Base-by-base conservation (phyloP, 495 filamentous ascomycete genomes). In the Chaetomidium leptoderma region DNA sequence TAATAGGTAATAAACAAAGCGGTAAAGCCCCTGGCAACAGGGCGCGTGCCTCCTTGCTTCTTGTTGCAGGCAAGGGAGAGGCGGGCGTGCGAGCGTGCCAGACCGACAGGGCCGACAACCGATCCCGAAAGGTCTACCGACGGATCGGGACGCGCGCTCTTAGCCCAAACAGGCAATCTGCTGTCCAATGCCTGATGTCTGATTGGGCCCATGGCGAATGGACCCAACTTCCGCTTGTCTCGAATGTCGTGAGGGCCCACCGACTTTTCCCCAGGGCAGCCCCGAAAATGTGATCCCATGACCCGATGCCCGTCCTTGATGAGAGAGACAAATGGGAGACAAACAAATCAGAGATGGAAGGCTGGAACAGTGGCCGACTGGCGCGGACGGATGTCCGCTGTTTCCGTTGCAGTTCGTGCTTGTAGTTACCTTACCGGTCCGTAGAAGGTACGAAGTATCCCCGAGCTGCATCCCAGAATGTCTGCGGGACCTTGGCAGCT, bases 61-160 rank as follows among this genome's bases (percentile, higher is more conserved):
- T 36, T 61, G 45, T 17, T 17, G 54, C 8, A 58, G 39, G 46
- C 42, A 51, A 30, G 39, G 36, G 47, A 55, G 39, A 27, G 27
- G 13, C 14, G 9, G n/a, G n/a, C n/a, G n/a, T n/a, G 19, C 32
- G 29, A 27, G 47, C 13, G 53, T 56, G 47, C 35, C 47, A 37
- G 26, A 53, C 21, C 26, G 26, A 16, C 43, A 37, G 49, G 50
- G 19, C 53, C 46, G 53, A 53, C 39, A 57, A 30, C 26, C 40
- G 54, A 48, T 62, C 59, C 53, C 59, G 59, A 61, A 48, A 27
- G 33, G 47, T 19, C 50, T 54, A 33, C 60, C 56, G 52, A 35
- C 52, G 56, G 60, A 59, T 59, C 56, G 60, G 60, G 60, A 63
- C 56, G 52, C n/a, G 55, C 16, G 21, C 24, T 48, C 50, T 63